Percentiles rank a stretch among this genome's conserved stretches.
These are phyloP conservation scores for Trichosporon ovoides DNA, from an alignment of 1,284 basidiomycete species.

Conservation along the genomic window DNA sequence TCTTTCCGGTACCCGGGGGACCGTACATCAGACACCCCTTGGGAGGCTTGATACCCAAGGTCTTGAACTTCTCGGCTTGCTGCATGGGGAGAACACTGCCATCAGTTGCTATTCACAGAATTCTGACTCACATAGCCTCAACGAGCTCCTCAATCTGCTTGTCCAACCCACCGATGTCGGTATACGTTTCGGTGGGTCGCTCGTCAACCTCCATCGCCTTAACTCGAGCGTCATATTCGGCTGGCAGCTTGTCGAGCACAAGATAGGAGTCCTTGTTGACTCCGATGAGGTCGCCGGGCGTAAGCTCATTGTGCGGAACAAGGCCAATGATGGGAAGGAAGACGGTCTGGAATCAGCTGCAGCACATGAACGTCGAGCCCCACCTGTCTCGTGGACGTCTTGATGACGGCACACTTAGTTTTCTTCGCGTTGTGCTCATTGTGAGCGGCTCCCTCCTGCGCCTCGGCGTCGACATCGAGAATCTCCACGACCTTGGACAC, in stretches of 20 bases:
- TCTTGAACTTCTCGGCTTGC: conserved; percentile 75
- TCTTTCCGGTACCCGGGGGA: conserved; percentile 73
- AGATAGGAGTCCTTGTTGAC: conserved; percentile 99
- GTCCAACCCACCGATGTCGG: conserved; percentile 72
- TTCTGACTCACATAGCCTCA: conserved; percentile 58
- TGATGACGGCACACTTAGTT: conserved; percentile 97
- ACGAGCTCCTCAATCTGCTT: conserved; percentile 78
- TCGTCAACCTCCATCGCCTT: conserved; percentile 93
- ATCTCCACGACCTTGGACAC: conserved; percentile 99
- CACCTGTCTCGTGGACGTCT: conserved; percentile 87
- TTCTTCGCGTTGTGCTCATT: conserved; percentile 91
- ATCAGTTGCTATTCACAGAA: conserved; percentile 8
- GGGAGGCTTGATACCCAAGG: conserved; percentile 69
- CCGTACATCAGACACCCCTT: conserved; percentile 77
- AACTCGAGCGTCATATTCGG: conserved; percentile 69
- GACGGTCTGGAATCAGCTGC: conserved; percentile 61
- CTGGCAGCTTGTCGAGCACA: conserved; percentile 78
- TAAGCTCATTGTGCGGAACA: conserved; percentile 82
- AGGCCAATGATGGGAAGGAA: conserved; percentile 97
- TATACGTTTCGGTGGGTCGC: conserved; percentile 70
- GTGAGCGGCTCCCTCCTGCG: conserved; percentile 88
- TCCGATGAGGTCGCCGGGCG: conserved; percentile 89
- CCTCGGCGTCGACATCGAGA: conserved; percentile 87
- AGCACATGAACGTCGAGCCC: conserved; percentile 10
- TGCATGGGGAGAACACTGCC: conserved; percentile 66